Base-by-base conservation (phyloP, 1,139 yeast species). In the Yamadazyma diospyri region DNA sequence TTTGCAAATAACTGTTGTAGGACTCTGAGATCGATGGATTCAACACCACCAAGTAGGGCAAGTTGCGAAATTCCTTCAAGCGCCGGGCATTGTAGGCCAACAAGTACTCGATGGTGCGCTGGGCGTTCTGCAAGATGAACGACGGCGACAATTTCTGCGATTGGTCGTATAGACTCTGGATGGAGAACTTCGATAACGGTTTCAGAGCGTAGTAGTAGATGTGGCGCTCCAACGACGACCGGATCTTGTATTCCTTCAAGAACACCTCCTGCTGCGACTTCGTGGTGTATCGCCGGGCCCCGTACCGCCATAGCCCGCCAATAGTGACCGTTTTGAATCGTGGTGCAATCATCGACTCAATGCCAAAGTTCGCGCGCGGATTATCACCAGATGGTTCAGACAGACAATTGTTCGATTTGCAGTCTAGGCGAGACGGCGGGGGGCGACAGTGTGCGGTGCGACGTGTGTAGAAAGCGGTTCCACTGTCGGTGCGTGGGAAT, bases 11-110 rank as follows among this genome's bases (percentile, higher is more conserved):
- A 30, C 81, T 60, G 46, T 77, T 70, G 61, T 87, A 86, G 14
- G 85, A 81, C 46, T 77, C 78, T n/a, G 94, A 82, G 34, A 89
- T 81, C 47, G 86, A 76, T n/a, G 97, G 96, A 51, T 89, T 89
- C 40, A 89, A 61, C 29, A 87, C 83, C 31, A 82, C 88, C 45
- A 89, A 71, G 53, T 87, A 89, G 0, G 96, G 95, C 33, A 89
- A 62, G 30, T 72, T 67, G 40, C 94, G 69, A 44, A 89, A 76
- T 28, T 82, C 82, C 25, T 72, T 69, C 13, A 88, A 57, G 40
- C 96, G 59, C 33, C 77, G 69, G 4, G 82, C 78, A 40, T 68
- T 59, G 38, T 67, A 56, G 5, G 69, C 66, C 6, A 73, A 49
- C 30, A 76, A 47, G 29, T 66, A 65, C 19, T 63, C 59, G 4